Conservation (phyloP, 257 asterid species). For the Perilla frutescens region DNA sequence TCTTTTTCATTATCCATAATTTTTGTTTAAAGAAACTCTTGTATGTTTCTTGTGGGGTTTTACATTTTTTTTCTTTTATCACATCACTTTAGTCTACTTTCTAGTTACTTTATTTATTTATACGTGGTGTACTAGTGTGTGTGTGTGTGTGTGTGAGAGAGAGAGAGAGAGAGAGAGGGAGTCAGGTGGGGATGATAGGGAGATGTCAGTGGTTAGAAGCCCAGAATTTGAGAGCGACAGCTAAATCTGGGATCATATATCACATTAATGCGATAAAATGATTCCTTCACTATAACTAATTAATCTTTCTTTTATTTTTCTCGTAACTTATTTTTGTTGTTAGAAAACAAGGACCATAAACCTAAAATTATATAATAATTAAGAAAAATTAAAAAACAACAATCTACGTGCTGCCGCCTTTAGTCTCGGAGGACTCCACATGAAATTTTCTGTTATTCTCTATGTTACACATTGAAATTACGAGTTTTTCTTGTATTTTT, state of each 20-base stretch:
- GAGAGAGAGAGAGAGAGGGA: background rate
- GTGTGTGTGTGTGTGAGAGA: slow-evolving; percentile 16
- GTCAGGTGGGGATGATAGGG: slow-evolving; percentile 38
- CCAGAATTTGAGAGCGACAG: slow-evolving; percentile 74
- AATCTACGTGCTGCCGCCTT: too few relatives aligned
- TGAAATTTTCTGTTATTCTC: too few relatives aligned
- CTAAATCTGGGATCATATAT: slow-evolving; percentile 15
- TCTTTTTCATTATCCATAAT: background rate
- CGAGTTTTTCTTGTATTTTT: too few relatives aligned
- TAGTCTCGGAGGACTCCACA: too few relatives aligned
- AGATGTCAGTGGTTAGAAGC: slow-evolving; percentile 54
- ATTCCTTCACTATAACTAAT: background rate
- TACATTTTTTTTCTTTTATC: background rate
- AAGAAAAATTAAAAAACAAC: too few relatives aligned
- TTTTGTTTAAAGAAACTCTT: slow-evolving; percentile 11
- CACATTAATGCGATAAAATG: slow-evolving; percentile 16
- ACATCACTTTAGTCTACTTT: slow-evolving; percentile 27
- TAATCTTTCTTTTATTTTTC: background rate
- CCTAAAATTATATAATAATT: too few relatives aligned
- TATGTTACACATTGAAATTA: too few relatives aligned
- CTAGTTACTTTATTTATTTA: background rate
- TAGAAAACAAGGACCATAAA: too few relatives aligned
- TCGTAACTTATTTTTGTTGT: background rate
- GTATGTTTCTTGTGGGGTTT: slow-evolving; percentile 23
- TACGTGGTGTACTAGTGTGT: background rate